Base-by-base conservation (phyloP, 2,329 filamentous ascomycete species). In the Aspergillus jensenii region DNA sequence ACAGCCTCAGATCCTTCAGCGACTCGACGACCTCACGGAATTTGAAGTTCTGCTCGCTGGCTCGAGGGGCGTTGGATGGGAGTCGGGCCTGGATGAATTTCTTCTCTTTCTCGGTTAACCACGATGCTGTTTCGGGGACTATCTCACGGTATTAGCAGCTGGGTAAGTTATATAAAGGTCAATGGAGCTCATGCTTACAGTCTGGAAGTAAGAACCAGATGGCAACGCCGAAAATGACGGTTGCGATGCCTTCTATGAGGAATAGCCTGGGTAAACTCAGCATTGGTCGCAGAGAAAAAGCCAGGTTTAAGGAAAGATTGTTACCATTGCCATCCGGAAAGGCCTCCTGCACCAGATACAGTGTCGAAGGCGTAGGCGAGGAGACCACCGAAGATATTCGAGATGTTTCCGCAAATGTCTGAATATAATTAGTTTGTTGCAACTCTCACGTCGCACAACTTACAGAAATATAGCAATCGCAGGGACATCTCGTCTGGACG, bases 21-120 rank as follows among this genome's bases (percentile, higher is more conserved):
- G 76, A 73, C 0, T 65, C 55, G 5, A 75, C 52, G 23, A 80
- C 71, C 59, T 80, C 77, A 17, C 69, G 64, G 35, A 72, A 66
- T 15, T 74, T 70, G 56, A 80, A 79, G 49, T 78, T 67, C 19
- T 71, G 56, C 55, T 80, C 78, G 11, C 65, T 61, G 0, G 74
- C 74, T 31, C 76, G 70, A 8, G 78, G 78, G 0, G 78, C 68
- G 62, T 80, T 80, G 3, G 67, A 60, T 1, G 78, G 76, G 0
- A 80, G 67, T 15, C 79, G 73, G 14, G 77, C 78, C 65, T 82
- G 77, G 17, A 82, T 72, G 60, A 82, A 82, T 5, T 73, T 75
- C 60, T 80, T 80, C 48, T 82, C 80, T 44, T 66, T 75, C 4
- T 77, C 72, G 0, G 72, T 76, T 35, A 82, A 68, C 79, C 79